These are phyloP conservation scores for Plasmodium vinckei DNA, from an alignment of 169 alveolate species.

Conservation along the genomic window DNA sequence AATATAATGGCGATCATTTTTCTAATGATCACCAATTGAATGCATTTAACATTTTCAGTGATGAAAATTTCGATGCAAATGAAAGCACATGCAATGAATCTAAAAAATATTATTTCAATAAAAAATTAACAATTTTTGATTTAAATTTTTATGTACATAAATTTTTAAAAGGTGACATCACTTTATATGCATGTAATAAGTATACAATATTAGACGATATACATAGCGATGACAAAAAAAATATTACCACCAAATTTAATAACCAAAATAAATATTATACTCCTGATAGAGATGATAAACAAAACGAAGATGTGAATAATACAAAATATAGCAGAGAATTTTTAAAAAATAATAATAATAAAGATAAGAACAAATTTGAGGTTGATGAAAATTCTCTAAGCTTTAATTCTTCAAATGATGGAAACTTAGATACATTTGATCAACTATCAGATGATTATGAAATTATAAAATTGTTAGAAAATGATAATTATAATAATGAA, in stretches of 20 bases:
- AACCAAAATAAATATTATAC: background rate
- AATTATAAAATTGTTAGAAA: constrained; percentile 63
- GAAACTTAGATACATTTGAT: constrained; percentile 56
- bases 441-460: constrained; percentile 75
- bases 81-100: constrained; percentile 23
- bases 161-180: constrained; percentile 54
- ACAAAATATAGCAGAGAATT: background rate
- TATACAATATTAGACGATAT: constrained; percentile 52
- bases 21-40: background rate
- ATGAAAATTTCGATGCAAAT: background rate
- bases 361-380: background rate
- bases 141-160: constrained; percentile 46
- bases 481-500: constrained; percentile 24
- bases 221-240: background rate
- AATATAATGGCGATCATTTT: background rate
- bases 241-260: background rate
- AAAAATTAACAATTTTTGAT: constrained; percentile 48
- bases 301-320: background rate
- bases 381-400: constrained; percentile 25
- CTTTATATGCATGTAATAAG: constrained; percentile 59
- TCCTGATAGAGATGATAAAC: background rate
- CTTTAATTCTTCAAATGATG: constrained; percentile 42
- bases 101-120: constrained; percentile 25
- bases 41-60: too few species aligned
- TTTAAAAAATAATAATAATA: background rate